Conservation (phyloP, 2,329 filamentous ascomycete genomes). For the Trichoderma aggressivum region DNA sequence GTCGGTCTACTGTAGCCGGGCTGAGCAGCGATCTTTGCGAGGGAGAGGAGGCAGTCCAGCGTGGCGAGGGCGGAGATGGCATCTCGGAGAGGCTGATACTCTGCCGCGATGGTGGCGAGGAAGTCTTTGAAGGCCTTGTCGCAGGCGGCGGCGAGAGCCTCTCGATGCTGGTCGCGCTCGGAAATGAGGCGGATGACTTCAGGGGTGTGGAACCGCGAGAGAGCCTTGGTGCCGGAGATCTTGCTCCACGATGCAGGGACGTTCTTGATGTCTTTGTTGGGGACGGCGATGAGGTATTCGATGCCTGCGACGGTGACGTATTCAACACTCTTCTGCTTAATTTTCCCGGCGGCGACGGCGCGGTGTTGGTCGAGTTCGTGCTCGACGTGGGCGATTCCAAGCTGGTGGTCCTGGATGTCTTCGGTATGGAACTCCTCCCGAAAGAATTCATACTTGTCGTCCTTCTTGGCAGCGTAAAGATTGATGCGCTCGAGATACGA, state of each 20-base stretch:
- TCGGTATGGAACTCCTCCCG: slow-evolving; percentile 83
- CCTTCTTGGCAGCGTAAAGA: slow-evolving; percentile 71
- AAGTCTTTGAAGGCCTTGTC: slow-evolving; percentile 75
- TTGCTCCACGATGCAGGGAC: slow-evolving; percentile 95
- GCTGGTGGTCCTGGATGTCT: slow-evolving; percentile 81
- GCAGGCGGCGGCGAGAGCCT: slow-evolving; percentile 87
- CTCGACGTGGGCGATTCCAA: slow-evolving; percentile 88
- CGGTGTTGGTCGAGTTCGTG: slow-evolving; percentile 81
- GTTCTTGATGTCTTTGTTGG: slow-evolving; percentile 75
- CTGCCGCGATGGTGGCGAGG: slow-evolving; percentile 69
- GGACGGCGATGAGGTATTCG: slow-evolving; percentile 90
- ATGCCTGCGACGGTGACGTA: slow-evolving; percentile 87
- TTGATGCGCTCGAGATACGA: slow-evolving; percentile 83
- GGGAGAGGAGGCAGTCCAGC: slow-evolving; percentile 84
- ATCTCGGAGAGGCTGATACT: slow-evolving; percentile 87
- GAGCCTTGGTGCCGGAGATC: slow-evolving; percentile 88
- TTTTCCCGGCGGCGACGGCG: slow-evolving; percentile 63
- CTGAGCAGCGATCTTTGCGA: slow-evolving; percentile 78
- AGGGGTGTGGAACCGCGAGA: slow-evolving; percentile 91
- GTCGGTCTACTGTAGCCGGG: slow-evolving; percentile 83
- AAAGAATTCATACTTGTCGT: slow-evolving; percentile 96
- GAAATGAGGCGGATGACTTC: slow-evolving; percentile 78
- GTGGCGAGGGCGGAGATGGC: slow-evolving; percentile 81
- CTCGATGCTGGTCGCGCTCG: slow-evolving; percentile 91
- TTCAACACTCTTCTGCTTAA: slow-evolving; percentile 67